Evolutionary conservation across 768 basidiomycete genomes (phyloP).

Genomic region (Dendrothele bispora): DNA sequence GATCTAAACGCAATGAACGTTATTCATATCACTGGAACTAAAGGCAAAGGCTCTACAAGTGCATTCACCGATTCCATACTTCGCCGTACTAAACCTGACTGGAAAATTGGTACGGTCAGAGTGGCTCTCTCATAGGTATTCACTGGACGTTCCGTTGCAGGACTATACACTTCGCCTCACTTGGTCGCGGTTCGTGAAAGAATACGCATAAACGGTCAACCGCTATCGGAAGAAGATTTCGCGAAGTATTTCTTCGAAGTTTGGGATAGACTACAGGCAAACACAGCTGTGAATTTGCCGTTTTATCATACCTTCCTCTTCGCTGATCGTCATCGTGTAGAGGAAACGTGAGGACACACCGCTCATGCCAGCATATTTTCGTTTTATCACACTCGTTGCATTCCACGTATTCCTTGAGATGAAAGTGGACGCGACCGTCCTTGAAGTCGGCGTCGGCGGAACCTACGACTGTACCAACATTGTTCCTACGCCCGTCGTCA

Average conservation of each 20-base stretch:
- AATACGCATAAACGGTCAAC: slow-evolving; percentile 89
- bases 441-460: slow-evolving; percentile 97
- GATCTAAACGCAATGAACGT: slow-evolving; percentile 89
- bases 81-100: slow-evolving; percentile 66
- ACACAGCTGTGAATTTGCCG: slow-evolving; percentile 50
- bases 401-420: slow-evolving; percentile 85
- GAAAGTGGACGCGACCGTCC: slow-evolving; percentile 85
- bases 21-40: slow-evolving; percentile 95
- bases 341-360: slow-evolving; percentile 51
- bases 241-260: slow-evolving; percentile 93
- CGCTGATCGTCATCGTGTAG: slow-evolving; percentile 27
- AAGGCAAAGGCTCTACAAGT: slow-evolving; percentile 97
- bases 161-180: slow-evolving; percentile 96
- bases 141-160: slow-evolving; percentile 35
- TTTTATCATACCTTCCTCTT: background rate
- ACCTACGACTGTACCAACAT: slow-evolving; percentile 94
- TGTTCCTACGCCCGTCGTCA: slow-evolving; percentile 86
- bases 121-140: background rate
- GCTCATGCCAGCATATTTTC: slow-evolving; percentile 89
- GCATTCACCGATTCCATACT: slow-evolving; percentile 90
- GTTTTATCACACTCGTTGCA: slow-evolving; percentile 89
- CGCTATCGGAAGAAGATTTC: slow-evolving; percentile 86
- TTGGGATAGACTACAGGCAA: slow-evolving; percentile 79
- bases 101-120: slow-evolving; percentile 73
- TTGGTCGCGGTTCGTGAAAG: slow-evolving; percentile 94